Conservation (phyloP, 164 flowering plant species). For the Magnolia kwangsiensis region DNA sequence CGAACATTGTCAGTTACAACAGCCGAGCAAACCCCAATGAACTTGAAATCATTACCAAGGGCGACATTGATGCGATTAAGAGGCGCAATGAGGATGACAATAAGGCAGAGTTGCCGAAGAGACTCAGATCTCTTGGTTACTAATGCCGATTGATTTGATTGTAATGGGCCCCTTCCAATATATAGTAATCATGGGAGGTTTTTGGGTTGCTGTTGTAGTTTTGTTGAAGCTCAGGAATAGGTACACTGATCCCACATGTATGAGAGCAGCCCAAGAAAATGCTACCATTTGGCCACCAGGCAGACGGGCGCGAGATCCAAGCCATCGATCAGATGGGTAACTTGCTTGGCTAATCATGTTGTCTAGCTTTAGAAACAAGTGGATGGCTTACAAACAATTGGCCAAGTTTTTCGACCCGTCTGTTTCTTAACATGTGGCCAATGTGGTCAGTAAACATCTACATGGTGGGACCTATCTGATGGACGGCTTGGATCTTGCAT, state of each 20-base stretch:
- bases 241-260: background rate
- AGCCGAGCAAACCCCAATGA: constrained; percentile 15
- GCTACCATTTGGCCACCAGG: background rate
- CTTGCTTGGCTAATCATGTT: background rate
- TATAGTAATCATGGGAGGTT: background rate
- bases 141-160: background rate
- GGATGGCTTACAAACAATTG: background rate
- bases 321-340: background rate
- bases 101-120: constrained; percentile 26
- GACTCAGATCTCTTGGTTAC: constrained; percentile 21
- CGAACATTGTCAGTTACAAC: constrained; percentile 38
- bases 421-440: too few species aligned
- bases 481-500: background rate
- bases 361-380: background rate
- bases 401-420: too few species aligned
- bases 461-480: background rate
- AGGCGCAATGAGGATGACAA: constrained; percentile 25
- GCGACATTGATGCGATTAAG: constrained; percentile 36
- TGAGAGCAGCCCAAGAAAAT: background rate
- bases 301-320: background rate
- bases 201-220: constrained; percentile 11
- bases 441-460: too few species aligned
- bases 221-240: background rate
- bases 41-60: constrained; percentile 18
- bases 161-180: background rate